Percentiles rank a stretch among this genome's conserved stretches.
These are phyloP conservation scores for Fusarium temperatum DNA, from an alignment of 2,329 filamentous ascomycete genomes.

Conservation along the genomic window DNA sequence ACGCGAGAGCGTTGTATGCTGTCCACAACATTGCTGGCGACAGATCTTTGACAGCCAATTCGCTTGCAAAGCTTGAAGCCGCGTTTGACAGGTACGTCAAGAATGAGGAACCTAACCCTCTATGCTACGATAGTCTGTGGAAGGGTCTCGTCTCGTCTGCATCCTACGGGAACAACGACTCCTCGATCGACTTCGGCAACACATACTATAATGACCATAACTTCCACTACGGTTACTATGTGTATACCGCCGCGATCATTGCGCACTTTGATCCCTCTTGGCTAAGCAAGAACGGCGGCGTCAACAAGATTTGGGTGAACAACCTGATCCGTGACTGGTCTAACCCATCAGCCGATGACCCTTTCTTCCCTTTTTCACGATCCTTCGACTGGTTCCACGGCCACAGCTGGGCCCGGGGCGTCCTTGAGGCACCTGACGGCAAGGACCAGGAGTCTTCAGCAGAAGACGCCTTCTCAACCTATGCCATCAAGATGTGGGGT, in stretches of 20 bases:
- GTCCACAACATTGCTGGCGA: not conserved
- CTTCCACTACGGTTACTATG: not conserved
- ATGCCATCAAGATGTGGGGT: not conserved
- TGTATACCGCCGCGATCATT: not conserved
- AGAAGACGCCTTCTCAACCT: not conserved
- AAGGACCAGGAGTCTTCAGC: not conserved
- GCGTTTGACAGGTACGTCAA: not conserved
- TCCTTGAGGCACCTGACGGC: not conserved
- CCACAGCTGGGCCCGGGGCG: not conserved
- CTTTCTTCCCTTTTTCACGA: not conserved
- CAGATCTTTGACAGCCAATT: rapidly evolving
- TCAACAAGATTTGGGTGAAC: not conserved
- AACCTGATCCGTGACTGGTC: not conserved
- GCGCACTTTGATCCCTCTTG: not conserved
- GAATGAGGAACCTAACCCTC: not conserved
- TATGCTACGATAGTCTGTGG: not conserved
- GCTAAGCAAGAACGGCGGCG: not conserved
- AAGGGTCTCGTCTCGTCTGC: not conserved
- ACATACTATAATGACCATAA: not conserved
- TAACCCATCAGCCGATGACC: not conserved
- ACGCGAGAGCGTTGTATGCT: not conserved
- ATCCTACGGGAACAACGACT: not conserved
- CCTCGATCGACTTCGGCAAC: not conserved
- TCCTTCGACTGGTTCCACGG: not conserved
- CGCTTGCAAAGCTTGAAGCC: not conserved